These are phyloP conservation scores for Pezicula rhizophila DNA, from an alignment of 2,329 filamentous ascomycete genomes.

Conservation along the genomic window DNA sequence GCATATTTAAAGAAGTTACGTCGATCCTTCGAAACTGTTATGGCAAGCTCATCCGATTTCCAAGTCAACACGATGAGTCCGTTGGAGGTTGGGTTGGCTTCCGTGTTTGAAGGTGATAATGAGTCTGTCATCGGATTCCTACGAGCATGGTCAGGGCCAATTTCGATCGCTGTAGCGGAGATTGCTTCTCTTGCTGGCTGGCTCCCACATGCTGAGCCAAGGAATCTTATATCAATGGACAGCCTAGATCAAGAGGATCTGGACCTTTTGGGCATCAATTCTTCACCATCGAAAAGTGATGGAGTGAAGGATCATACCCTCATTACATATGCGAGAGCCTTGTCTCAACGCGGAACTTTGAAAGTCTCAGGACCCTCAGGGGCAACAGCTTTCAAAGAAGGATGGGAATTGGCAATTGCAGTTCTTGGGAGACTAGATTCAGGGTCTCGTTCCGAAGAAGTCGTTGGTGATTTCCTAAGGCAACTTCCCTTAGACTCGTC, in stretches of 20 bases:
- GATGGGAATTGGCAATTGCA: conserved; percentile 86
- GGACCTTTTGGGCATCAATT: conserved; percentile 65
- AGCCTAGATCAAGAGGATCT: conserved; percentile 79
- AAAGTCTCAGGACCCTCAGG: conserved; percentile 12
- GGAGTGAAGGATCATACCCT: conserved; percentile 76
- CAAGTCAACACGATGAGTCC: conserved; percentile 69
- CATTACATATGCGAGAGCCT: conserved; percentile 64
- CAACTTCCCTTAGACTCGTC: conserved; percentile 68
- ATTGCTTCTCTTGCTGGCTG: conserved; percentile 78
- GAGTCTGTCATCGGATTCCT: conserved; percentile 71
- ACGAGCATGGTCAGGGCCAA: conserved; percentile 71
- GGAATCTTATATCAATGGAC: conserved; percentile 45
- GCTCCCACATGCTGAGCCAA: conserved; percentile 57
- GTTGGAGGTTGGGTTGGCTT: conserved; percentile 76
- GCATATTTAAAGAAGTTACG: conserved; percentile 71
- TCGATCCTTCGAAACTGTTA: conserved; percentile 59
- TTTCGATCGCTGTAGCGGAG: conserved; percentile 75
- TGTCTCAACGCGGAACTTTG: conserved; percentile 47
- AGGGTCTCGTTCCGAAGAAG: conserved; percentile 61
- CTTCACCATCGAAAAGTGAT: conserved; percentile 51
- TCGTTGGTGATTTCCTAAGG: conserved; percentile 65
- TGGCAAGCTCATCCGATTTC: conserved; percentile 64
- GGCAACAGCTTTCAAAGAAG: conserved; percentile 46
- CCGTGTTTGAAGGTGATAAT: conserved; percentile 74
- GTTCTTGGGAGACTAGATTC: conserved; percentile 79